Evolutionary conservation across 1,139 yeast genomes (phyloP).

Genomic region (Protomyces inouyei): DNA sequence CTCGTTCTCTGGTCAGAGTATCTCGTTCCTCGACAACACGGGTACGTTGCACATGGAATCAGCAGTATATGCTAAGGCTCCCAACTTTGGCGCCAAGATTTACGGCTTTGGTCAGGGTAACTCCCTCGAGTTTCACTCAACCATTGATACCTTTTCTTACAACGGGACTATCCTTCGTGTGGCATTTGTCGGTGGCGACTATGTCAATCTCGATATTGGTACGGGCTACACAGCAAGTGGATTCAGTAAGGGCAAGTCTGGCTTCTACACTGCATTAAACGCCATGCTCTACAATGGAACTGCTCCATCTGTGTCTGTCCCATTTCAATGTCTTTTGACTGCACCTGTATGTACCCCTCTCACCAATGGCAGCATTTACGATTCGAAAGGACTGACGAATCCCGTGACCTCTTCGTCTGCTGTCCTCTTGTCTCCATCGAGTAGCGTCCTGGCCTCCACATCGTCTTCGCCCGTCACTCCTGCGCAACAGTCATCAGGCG

Average conservation of each 20-base stretch:
- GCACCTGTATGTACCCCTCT: too few relatives aligned
- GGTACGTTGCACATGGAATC: slow-evolving; percentile 8
- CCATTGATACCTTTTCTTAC: not conserved
- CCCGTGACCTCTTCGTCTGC: too few relatives aligned
- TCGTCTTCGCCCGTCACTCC: too few relatives aligned
- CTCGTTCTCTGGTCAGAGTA: slow-evolving; percentile 1
- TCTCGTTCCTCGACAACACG: slow-evolving; percentile 3
- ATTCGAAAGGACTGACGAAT: too few relatives aligned
- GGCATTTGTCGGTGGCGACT: not conserved
- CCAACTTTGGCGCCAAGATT: slow-evolving; percentile 4
- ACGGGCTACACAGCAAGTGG: not conserved
- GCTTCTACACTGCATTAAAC: not conserved
- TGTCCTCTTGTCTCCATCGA: too few relatives aligned
- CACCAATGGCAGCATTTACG: too few relatives aligned
- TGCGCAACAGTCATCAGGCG: too few relatives aligned
- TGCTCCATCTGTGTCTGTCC: not conserved
- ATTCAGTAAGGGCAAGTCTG: not conserved
- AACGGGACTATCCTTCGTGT: not conserved
- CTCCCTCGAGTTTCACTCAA: not conserved
- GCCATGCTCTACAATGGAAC: not conserved
- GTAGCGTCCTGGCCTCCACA: too few relatives aligned
- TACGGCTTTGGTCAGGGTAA: slow-evolving; percentile 14
- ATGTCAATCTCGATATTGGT: slow-evolving; percentile 6
- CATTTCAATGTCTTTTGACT: not conserved
- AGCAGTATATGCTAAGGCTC: not conserved